Evolutionary conservation across 1,139 yeast species (phyloP).

Genomic region (Saccharomyces hybrid): DNA sequence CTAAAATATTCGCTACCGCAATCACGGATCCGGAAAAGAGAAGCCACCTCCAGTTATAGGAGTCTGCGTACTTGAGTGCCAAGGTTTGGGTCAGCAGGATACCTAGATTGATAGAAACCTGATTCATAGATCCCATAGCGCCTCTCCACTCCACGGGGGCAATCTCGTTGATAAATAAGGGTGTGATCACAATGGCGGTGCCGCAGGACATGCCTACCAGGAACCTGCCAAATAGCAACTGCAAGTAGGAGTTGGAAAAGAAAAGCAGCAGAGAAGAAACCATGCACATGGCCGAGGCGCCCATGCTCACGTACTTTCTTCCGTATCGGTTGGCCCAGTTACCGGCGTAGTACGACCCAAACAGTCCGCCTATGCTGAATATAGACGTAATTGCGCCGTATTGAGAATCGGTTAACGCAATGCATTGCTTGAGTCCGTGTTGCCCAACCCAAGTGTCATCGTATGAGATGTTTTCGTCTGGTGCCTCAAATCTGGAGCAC

Average conservation of each 20-base stretch:
- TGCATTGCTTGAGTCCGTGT: slow-evolving; percentile 40
- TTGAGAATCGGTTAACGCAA: slow-evolving; percentile 54
- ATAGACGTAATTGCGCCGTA: slow-evolving; percentile 78
- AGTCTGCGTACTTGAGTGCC: slow-evolving; percentile 62
- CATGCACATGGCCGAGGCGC: slow-evolving; percentile 50
- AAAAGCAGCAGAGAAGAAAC: slow-evolving; percentile 67
- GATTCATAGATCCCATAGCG: slow-evolving; percentile 78
- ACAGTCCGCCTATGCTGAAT: slow-evolving; percentile 78
- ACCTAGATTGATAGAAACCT: slow-evolving; percentile 77
- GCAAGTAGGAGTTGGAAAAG: slow-evolving; percentile 38
- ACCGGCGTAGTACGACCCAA: slow-evolving; percentile 73
- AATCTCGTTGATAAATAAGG: slow-evolving; percentile 72
- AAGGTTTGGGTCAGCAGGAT: slow-evolving; percentile 69
- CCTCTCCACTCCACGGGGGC: slow-evolving; percentile 67
- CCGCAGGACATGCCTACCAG: slow-evolving; percentile 85
- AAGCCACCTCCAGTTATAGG: slow-evolving; percentile 63
- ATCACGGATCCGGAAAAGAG: slow-evolving; percentile 51
- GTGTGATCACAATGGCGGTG: slow-evolving; percentile 73
- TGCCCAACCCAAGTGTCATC: slow-evolving; percentile 22
- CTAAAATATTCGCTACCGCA: slow-evolving; percentile 43
- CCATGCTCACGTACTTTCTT: slow-evolving; percentile 48
- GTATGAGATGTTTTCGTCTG: slow-evolving; percentile 23
- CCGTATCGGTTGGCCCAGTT: slow-evolving; percentile 62
- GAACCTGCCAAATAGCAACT: slow-evolving; percentile 61
- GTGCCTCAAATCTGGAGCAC: slow-evolving; percentile 32